Evolutionary conservation across 164 flowering plant species (phyloP).

Genomic region (Tetracentron sinense): DNA sequence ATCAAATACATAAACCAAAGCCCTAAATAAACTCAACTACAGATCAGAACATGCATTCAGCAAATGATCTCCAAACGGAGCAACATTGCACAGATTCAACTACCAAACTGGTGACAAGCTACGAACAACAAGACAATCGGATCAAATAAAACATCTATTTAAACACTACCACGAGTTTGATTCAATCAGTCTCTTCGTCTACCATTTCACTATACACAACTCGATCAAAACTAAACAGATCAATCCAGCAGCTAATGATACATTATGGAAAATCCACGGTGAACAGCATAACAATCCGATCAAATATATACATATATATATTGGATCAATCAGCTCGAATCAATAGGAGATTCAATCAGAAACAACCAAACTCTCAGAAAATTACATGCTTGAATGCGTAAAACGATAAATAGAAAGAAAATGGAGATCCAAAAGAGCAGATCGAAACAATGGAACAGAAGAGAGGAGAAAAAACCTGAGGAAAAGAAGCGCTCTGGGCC

Average conservation of each 20-base stretch:
- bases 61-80: background rate
- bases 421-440: background rate
- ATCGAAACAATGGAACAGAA: no score
- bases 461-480: constrained; percentile 26
- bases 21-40: background rate
- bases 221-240: background rate
- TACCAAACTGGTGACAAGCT: no score
- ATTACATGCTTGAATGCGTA: no score
- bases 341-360: no score
- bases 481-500: constrained; percentile 46
- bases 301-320: background rate
- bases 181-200: no score
- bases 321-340: no score
- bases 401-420: background rate
- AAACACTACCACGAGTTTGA: background rate
- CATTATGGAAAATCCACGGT: background rate
- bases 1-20: background rate
- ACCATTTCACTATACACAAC: no score
- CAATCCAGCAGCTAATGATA: background rate
- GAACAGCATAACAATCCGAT: background rate
- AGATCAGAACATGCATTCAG: background rate
- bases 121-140: no score
- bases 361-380: no score
- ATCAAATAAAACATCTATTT: no score
- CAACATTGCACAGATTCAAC: no score